Base-by-base conservation (phyloP, 2,329 filamentous ascomycete species). In the Fusarium sp. region DNA sequence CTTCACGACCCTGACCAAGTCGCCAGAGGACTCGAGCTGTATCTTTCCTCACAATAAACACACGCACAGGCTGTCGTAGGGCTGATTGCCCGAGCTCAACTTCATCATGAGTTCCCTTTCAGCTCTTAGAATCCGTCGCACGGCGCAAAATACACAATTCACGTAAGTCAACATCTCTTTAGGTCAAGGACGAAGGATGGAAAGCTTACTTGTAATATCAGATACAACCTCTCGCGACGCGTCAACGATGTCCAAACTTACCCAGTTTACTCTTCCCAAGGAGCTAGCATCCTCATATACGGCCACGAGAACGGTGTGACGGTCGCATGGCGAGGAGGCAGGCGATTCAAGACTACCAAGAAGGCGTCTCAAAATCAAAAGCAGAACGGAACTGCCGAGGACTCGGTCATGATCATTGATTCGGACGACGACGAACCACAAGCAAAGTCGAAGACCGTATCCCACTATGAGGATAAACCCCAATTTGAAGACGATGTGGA, bases 261-360 rank as follows among this genome's bases (percentile, higher is more conserved):
- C 71, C 88, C 88, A 1, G 80, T 88, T 19, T 82, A 83, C 59
- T 89, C 88, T 2, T 83, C 87, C 3, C 88, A 91, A 72, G 88
- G 88, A 35, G 88, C 88, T 8, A 87, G 84, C 4, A 84, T 90
- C 72, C 75, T 90, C 25, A 77, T 91, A 44, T 89, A 89, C 71
- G 88, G 86, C 45, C 88, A 90, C 70, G 87, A 89, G 61, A 87
- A 85, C 75, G 88, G 88, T 44, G 77, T 90, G 41, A 87, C 84
- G 4, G 72, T 90, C 37, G 76, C 87, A 23, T 91, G 88, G 88
- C 84, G 87, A 41, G 88, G 88, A 45, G 88, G 88, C 13, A 83
- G 82, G 50, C 81, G 82, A n/a, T 85, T 90, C 71, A 90, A 88
- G 73, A 64, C 80, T 3, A 66, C 76, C 2, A 76, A 79, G 37